phyloP scores from a whole-genome alignment of 2,329 filamentous ascomycete genomes.

The Pseudocercospora pini-densiflorae region DNA sequence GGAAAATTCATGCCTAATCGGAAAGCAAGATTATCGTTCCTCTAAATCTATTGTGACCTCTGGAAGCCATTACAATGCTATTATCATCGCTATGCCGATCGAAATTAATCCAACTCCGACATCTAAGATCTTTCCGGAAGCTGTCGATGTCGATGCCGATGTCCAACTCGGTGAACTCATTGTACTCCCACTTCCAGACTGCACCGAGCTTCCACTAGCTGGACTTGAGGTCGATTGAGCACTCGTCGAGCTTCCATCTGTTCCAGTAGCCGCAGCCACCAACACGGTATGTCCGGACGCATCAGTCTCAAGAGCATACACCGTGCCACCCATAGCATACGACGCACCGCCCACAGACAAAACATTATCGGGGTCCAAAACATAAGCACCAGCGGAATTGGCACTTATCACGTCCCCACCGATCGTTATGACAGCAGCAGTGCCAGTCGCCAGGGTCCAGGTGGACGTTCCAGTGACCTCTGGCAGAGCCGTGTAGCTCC shows the following conservation, averaged over 20 bases:
- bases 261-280: slow-evolving; percentile 2
- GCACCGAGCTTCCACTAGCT: background rate
- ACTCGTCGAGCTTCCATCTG: background rate
- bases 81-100: background rate
- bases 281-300: slow-evolving; percentile 8
- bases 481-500: slow-evolving; percentile 12
- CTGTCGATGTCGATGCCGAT: slow-evolving; percentile 3
- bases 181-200: background rate
- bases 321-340: slow-evolving; percentile 6
- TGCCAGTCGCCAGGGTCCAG: slow-evolving; percentile 3
- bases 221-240: background rate
- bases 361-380: slow-evolving; percentile 1
- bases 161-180: background rate
- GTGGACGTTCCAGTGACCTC: background rate
- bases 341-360: slow-evolving; percentile 13
- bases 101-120: background rate
- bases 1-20: no score
- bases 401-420: slow-evolving; percentile 8
- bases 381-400: background rate
- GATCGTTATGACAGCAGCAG: slow-evolving; percentile 3
- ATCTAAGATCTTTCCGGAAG: background rate
- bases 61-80: background rate
- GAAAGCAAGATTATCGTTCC: background rate
- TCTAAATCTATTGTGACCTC: background rate
- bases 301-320: slow-evolving; percentile 16